Base-by-base conservation (phyloP, 805 yeast genomes). In the Saccharomycodes ludwigii region DNA sequence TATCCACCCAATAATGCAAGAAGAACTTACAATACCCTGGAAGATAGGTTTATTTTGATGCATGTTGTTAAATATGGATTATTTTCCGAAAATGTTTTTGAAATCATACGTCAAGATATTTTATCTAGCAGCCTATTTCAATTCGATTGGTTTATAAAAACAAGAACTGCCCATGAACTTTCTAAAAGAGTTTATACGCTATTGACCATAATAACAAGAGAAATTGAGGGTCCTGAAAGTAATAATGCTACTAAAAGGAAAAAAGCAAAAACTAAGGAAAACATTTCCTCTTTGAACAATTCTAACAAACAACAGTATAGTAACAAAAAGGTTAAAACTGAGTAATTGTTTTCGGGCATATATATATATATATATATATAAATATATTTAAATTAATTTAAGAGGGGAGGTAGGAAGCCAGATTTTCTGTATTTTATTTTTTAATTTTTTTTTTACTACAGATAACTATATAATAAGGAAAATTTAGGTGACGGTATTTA, bases 1-100 rank as follows among this genome's bases (percentile, higher is more conserved):
- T 81, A 78, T 38, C 88, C 91, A 0, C 86, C 86, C n/a, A 80
- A 79, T 47, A 80, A 78, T 48, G 78, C 91, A 9, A 78, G 80
- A 46, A 59, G 85, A 42, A 65, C 78, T 6, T 81, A 77, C 44
- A 72, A 81, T 6, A 69, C 71, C 20, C 51, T 66, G 0, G 93
- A 81, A 47, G 94, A 81, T 47, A 63, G 82, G 32, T 81, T 74
- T 42, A 57, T 81, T 17, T 47, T 81, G 30, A 43, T 66, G 18
- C 67, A 71, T 33, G 77, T 76, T 1, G 64, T 76, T 50, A 75
- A 75, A 42, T 64, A 69, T 41, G 94, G 94, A 0, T 50, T 80
- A 17, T 61, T 68, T 44, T 59, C 70, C 28, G 76, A 72, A 16
- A 65, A 69, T 32, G 56, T 80, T 25, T 68, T 65, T 39, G 85